Evolutionary conservation across 1,284 basidiomycete species (phyloP).

Genomic region (Pascua guehoae): DNA sequence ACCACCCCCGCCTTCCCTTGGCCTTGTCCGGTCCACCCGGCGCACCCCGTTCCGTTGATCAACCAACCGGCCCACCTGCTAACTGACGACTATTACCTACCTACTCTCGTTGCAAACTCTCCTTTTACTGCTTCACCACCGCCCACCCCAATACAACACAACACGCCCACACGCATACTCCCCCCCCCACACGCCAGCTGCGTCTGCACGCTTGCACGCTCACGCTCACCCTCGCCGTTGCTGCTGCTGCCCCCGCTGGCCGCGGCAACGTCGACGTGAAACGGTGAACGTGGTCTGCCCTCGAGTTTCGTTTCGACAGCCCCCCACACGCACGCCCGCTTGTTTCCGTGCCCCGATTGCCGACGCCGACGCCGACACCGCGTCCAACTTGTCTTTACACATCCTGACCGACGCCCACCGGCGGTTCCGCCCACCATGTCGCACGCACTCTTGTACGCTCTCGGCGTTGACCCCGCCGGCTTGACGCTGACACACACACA

Average conservation of each 20-base stretch:
- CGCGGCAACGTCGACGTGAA: no score
- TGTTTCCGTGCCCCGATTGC: no score
- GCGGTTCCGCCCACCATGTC: constrained; percentile 25
- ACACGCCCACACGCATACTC: not conserved
- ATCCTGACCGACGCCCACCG: not conserved
- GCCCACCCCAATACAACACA: no score
- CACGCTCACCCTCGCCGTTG: not conserved
- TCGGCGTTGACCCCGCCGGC: not conserved
- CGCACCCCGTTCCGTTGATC: no score
- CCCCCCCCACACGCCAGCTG: not conserved
- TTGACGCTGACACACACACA: constrained; percentile 20
- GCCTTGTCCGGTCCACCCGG: no score
- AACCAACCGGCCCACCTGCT: no score
- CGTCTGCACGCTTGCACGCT: not conserved
- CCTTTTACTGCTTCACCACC: no score
- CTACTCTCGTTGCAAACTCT: no score
- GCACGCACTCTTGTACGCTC: constrained; percentile 29
- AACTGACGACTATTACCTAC: no score
- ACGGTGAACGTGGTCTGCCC: no score
- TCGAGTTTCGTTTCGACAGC: no score
- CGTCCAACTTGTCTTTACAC: not conserved
- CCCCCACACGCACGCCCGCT: not conserved
- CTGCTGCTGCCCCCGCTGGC: not conserved
- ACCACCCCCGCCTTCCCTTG: no score
- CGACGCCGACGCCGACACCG: not conserved